Evolutionary conservation across 2,329 filamentous ascomycete genomes (phyloP).

Genomic region (Alternaria alternata): DNA sequence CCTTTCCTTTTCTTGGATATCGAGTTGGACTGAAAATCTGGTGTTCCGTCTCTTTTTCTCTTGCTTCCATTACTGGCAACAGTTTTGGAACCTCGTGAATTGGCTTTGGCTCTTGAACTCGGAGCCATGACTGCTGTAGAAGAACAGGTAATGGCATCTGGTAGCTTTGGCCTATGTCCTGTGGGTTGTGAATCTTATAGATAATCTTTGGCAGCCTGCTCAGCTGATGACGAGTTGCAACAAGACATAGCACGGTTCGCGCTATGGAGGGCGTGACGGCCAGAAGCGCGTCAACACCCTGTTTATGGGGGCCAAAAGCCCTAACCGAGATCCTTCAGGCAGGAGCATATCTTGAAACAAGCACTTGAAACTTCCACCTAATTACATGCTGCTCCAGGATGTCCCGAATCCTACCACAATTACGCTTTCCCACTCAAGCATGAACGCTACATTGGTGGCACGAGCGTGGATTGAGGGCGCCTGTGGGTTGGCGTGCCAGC

Average conservation of each 20-base stretch:
- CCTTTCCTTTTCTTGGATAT: not conserved
- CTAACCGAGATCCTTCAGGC: constrained; percentile 6
- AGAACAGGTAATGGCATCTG: not conserved
- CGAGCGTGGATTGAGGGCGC: too few relatives aligned
- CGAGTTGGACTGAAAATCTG: not conserved
- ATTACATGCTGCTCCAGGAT: too few relatives aligned
- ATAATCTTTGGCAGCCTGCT: too few relatives aligned
- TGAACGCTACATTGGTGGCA: too few relatives aligned
- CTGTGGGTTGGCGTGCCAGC: too few relatives aligned
- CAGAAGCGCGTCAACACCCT: not conserved
- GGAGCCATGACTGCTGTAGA: not conserved
- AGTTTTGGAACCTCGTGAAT: not conserved
- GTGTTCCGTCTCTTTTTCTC: constrained; percentile 1
- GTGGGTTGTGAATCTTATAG: too few relatives aligned
- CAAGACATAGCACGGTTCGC: not conserved
- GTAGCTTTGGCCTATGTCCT: not conserved
- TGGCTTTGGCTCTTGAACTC: not conserved
- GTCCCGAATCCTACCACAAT: too few relatives aligned
- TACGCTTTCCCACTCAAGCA: too few relatives aligned
- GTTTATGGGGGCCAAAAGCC: constrained; percentile 3
- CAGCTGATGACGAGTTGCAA: too few relatives aligned
- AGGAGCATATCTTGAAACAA: constrained; percentile 1
- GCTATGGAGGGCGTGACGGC: not conserved
- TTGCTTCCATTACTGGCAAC: not conserved
- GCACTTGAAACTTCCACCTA: too few relatives aligned